Base-by-base conservation (phyloP, 2,329 filamentous ascomycete genomes). In the Moelleriella libera region DNA sequence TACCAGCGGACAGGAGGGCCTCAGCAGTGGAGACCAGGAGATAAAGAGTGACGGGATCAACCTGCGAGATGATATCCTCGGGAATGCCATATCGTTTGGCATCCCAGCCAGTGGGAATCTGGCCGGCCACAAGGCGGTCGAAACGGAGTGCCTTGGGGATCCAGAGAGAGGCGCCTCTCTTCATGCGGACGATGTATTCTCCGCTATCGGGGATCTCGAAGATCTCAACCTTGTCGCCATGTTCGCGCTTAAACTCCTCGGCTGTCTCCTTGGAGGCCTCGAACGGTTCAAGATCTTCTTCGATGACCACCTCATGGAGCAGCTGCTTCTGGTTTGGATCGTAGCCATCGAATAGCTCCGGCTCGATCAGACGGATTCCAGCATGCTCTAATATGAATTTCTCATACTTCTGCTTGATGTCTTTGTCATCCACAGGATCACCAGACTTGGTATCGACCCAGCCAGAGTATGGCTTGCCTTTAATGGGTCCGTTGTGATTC, bases 281-380 rank as follows among this genome's bases (percentile, higher is more conserved):
- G 59, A 98, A 98, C 31, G 92, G 88, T 61, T 97, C 90, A 8
- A 98, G 79, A 58, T 98, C 92, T 65, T 96, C 89, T 65, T 97
- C 83, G 51, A 98, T 94, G 55, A 96, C 89, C 49, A 98, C 87
- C 68, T 98, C 92, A 62, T 98, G 92, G 46, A 98, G 82, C 54
- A 98, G 76, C 70, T 97, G 88, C 77, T 98, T 98, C 80, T 95
- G 89, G 68, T 94, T 92, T 51, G 92, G 94, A 63, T 98, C 89
- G 62, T 98, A 98, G 50, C 92, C 92, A 50, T 85, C 83, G 68
- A 98, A 97, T 14, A 98, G 77, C 68, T 98, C 92, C 0, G 92
- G 89, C 70, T 98, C 92, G 58, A 98, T 96, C 43, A 98, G 76
- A 64, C 92, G 90, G 57, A 98, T 98, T 70, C 92, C 92, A 41